These are phyloP conservation scores for Euphrasia arctica DNA, from an alignment of 305 asterid species.

Conservation along the genomic window DNA sequence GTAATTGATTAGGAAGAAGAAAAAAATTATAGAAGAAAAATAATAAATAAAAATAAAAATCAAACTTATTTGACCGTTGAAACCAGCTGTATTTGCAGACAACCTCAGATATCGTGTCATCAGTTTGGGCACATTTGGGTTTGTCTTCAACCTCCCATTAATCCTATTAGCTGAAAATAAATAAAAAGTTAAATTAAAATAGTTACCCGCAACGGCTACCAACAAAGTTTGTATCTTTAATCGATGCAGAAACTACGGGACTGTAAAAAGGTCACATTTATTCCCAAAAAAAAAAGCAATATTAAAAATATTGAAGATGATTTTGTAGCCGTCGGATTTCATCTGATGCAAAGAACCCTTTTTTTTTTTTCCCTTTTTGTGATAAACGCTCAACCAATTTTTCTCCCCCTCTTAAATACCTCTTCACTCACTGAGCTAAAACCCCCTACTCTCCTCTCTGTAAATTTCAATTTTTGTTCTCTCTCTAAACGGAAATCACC, in stretches of 20 bases:
- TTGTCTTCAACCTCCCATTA: slow-evolving; percentile 21
- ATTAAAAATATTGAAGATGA: slow-evolving; percentile 34
- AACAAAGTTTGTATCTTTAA: slow-evolving; percentile 36
- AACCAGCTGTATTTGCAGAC: slow-evolving; percentile 51
- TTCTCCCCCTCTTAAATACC: slow-evolving; percentile 32
- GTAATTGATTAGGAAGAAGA: too few relatives aligned
- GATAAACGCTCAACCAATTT: slow-evolving; percentile 37
- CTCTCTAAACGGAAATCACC: neutral
- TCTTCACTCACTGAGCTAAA: slow-evolving; percentile 7
- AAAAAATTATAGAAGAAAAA: neutral
- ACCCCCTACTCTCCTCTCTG: slow-evolving; percentile 20
- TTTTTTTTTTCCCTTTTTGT: slow-evolving; percentile 21
- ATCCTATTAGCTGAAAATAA: slow-evolving; percentile 16
- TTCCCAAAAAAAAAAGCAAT: slow-evolving; percentile 11
- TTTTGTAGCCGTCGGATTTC: slow-evolving; percentile 48
- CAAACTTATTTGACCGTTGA: slow-evolving; percentile 21
- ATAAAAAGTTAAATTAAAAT: neutral
- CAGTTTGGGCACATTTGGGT: slow-evolving; percentile 28
- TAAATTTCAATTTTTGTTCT: slow-evolving; percentile 11
- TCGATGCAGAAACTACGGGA: slow-evolving; percentile 35
- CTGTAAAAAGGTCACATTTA: slow-evolving; percentile 28
- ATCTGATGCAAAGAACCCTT: slow-evolving; percentile 30
- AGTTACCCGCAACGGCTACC: slow-evolving; percentile 49
- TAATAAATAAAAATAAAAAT: neutral
- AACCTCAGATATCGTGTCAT: slow-evolving; percentile 45